Conservation (phyloP, 495 filamentous ascomycete species). For the Ramalina peruviana region DNA sequence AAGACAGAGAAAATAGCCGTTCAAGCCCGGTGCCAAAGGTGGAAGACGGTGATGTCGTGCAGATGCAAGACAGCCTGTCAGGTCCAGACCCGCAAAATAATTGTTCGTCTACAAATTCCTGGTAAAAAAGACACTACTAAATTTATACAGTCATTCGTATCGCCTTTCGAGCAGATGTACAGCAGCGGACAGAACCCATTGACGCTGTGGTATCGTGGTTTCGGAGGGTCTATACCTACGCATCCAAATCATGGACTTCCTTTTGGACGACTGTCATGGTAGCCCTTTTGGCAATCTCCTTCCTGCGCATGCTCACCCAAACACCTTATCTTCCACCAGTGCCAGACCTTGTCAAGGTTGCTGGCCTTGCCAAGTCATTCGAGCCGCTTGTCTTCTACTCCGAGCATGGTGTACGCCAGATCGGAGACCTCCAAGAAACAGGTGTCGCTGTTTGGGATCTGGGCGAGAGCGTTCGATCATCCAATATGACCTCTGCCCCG, state of each 20-base stretch:
- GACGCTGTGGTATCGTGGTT: slow-evolving; percentile 56
- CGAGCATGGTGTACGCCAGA: slow-evolving; percentile 71
- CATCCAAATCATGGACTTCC: slow-evolving; percentile 54
- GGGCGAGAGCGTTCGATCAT: slow-evolving; percentile 70
- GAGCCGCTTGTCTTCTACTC: slow-evolving; percentile 88
- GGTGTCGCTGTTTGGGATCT: slow-evolving; percentile 87
- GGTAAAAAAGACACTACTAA: slow-evolving; percentile 4
- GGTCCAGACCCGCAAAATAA: slow-evolving; percentile 32
- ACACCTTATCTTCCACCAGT: slow-evolving; percentile 53
- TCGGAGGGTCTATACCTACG: slow-evolving; percentile 36
- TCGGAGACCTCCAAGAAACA: slow-evolving; percentile 74
- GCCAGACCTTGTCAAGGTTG: slow-evolving; percentile 81
- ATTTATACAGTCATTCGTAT: slow-evolving; percentile 65
- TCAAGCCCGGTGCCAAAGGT: slow-evolving; percentile 31
- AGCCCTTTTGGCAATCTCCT: slow-evolving; percentile 41
- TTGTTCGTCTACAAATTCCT: slow-evolving; percentile 27
- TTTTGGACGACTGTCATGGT: slow-evolving; percentile 40
- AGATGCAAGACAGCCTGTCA: slow-evolving; percentile 18
- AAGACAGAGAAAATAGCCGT: slow-evolving; percentile 18
- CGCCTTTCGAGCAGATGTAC: slow-evolving; percentile 69
- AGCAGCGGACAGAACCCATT: slow-evolving; percentile 73
- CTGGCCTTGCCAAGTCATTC: slow-evolving; percentile 72
- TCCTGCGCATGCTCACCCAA: slow-evolving; percentile 51
- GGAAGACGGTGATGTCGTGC: slow-evolving; percentile 11
- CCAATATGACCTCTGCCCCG: slow-evolving; percentile 77